phyloP scores from a whole-genome alignment of 2,329 filamentous ascomycete species.

The Emmonsiellopsis sp. region DNA sequence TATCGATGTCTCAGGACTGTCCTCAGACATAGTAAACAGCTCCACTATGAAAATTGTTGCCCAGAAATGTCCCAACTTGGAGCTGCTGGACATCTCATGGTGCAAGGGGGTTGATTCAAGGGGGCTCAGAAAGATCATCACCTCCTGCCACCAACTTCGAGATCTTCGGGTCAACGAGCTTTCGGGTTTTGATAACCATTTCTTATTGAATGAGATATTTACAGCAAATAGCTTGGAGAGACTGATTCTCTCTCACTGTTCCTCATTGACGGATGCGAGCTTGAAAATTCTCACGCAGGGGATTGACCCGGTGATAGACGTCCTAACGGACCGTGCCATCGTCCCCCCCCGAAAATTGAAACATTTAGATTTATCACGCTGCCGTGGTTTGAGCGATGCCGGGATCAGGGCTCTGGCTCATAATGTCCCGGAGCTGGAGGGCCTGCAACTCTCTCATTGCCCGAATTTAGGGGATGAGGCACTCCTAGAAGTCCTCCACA shows the following conservation, averaged over 20 bases:
- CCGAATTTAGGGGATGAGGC: slow-evolving; percentile 62
- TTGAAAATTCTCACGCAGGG: slow-evolving; percentile 69
- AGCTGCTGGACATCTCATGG: slow-evolving; percentile 85
- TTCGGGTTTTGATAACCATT: slow-evolving; percentile 63
- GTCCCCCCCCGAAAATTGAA: slow-evolving; percentile 70
- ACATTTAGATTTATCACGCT: slow-evolving; percentile 77
- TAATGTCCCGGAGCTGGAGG: slow-evolving; percentile 69
- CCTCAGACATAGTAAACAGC: slow-evolving; percentile 61
- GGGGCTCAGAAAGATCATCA: slow-evolving; percentile 63
- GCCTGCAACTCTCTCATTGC: slow-evolving; percentile 73
- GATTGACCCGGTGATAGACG: slow-evolving; percentile 64
- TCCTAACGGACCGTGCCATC: slow-evolving; percentile 64
- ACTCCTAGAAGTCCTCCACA: slow-evolving; percentile 62
- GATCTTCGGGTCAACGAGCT: slow-evolving; percentile 79
- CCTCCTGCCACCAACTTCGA: slow-evolving; percentile 60
- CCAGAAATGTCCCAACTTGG: slow-evolving; percentile 68
- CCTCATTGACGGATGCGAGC: slow-evolving; percentile 65
- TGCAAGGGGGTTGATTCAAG: slow-evolving; percentile 75
- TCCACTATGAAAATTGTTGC: slow-evolving; percentile 79
- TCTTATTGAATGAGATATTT: slow-evolving; percentile 67
- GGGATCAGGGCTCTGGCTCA: slow-evolving; percentile 64
- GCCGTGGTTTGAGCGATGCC: slow-evolving; percentile 59
- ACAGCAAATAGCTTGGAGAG: slow-evolving; percentile 70
- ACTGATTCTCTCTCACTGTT: slow-evolving; percentile 71
- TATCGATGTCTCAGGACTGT: slow-evolving; percentile 75